A percentile compares a stretch with the other conserved stretches of the same genome.
phyloP scores from a whole-genome alignment of 305 asterid genomes.

The Solanum hybrid region DNA sequence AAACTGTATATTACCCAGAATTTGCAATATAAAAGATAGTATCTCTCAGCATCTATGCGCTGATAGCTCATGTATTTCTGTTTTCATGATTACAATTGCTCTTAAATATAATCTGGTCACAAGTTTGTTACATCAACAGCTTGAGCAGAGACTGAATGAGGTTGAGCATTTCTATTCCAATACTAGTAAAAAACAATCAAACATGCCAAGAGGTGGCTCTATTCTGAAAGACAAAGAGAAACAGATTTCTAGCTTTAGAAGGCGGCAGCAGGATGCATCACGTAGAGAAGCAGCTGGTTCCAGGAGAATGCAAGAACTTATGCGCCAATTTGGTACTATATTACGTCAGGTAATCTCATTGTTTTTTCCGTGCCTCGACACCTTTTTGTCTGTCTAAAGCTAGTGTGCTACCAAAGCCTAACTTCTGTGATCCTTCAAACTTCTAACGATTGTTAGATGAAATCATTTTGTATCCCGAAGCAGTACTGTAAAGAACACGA shows the following conservation, averaged over 20 bases:
- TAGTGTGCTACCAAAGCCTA: background rate
- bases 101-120: background rate
- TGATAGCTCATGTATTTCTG: background rate
- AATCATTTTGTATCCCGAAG: background rate
- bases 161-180: constrained; percentile 67
- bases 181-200: constrained; percentile 35
- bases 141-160: constrained; percentile 56
- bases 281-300: constrained; percentile 68
- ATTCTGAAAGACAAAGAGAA: constrained; percentile 53
- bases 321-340: constrained; percentile 58
- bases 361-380: background rate
- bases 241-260: constrained; percentile 32
- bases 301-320: constrained; percentile 85
- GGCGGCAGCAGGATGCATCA: constrained; percentile 67
- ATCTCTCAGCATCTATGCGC: background rate
- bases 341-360: constrained; percentile 39
- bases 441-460: background rate
- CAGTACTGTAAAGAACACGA: background rate
- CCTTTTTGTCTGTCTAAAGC: background rate
- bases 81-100: background rate
- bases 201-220: constrained; percentile 40
- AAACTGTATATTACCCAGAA: background rate
- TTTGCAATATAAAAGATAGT: background rate
- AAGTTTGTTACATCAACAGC: constrained; percentile 33
- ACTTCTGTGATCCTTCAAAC: background rate